phyloP scores from a whole-genome alignment of 2,329 filamentous ascomycete genomes.

The Pyrenochaeta sp. region DNA sequence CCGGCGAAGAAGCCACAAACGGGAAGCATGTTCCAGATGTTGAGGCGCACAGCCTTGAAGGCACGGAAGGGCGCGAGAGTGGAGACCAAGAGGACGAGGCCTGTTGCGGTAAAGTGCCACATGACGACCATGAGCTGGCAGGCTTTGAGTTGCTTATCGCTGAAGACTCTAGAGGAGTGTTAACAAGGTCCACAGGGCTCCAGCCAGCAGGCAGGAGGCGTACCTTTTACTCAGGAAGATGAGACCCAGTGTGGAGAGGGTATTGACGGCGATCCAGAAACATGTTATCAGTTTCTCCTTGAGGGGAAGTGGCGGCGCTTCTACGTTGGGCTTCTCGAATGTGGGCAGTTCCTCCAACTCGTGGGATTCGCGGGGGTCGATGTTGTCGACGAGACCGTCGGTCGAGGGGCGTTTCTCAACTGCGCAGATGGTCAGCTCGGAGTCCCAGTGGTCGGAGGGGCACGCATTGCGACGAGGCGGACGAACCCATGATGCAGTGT shows the following conservation, averaged over 20 bases:
- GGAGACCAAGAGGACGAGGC: slow-evolving; percentile 53
- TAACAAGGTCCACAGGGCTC: slow-evolving; percentile 16
- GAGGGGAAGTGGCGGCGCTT: slow-evolving; percentile 36
- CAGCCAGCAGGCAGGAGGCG: background rate
- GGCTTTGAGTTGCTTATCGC: slow-evolving; percentile 52
- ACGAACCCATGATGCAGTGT: slow-evolving; percentile 38
- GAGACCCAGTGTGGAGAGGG: slow-evolving; percentile 52
- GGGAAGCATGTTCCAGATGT: slow-evolving; percentile 54
- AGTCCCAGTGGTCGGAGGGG: background rate
- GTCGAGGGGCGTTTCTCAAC: slow-evolving; percentile 48
- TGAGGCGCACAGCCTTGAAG: slow-evolving; percentile 54
- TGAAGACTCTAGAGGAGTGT: slow-evolving; percentile 50
- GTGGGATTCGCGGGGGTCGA: slow-evolving; percentile 44
- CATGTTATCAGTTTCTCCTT: slow-evolving; percentile 49
- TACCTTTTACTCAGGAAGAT: slow-evolving; percentile 58
- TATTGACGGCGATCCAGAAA: slow-evolving; percentile 54
- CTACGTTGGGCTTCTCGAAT: slow-evolving; percentile 37
- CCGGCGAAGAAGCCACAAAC: slow-evolving; percentile 57
- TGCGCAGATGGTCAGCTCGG: slow-evolving; percentile 31
- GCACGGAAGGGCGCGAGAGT: slow-evolving; percentile 53
- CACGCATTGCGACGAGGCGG: background rate
- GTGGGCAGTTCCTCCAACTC: slow-evolving; percentile 45
- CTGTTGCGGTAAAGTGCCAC: slow-evolving; percentile 57
- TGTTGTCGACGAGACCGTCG: slow-evolving; percentile 49
- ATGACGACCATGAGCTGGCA: slow-evolving; percentile 58